Base-by-base conservation (phyloP, 805 yeast species). In the Candida koratica region DNA sequence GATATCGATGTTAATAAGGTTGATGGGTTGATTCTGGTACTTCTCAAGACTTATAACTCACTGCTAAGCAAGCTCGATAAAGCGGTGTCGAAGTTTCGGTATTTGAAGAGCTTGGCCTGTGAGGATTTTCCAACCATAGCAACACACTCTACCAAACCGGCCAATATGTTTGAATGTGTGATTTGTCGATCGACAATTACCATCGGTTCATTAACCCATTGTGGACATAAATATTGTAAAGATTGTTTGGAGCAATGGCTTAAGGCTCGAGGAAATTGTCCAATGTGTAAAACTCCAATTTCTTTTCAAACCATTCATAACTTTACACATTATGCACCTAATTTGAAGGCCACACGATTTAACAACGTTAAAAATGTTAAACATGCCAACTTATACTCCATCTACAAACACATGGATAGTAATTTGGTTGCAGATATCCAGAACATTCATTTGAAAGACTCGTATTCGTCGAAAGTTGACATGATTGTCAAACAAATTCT, bases 181-280 rank as follows among this genome's bases (percentile, higher is more conserved):
- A 89, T 93, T 42, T 93, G 98, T 55, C 75, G 83, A 14, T 71
- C 79, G 4, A 54, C 73, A 1, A 85, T 88, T 33, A 65, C 74
- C 3, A 67, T 78, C 25, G 98, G 98, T 0, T 73, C 93, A 0
- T 64, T 93, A 38, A 82, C 95, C 0, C 78, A 78, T 7, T 93
- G 98, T 69, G 97, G 97, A 0, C 98, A 93, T 58, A 79, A 79
- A 47, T 93, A 83, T 53, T 93, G 98, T 55, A 74, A 77, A 39
- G 84, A 75, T 1, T 93, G 98, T 56, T 64, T 93, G 24, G 69
- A 62, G 13, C 78, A 69, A 37, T 93, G 98, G 98, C 53, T 83
- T 35, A 36, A 29, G 25, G 17, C 27, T 13, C 17, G 29, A 11
- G 60, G 58, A 14, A 64, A 64, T 11, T 93, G 98, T 57, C 97